phyloP scores from a whole-genome alignment of 2,329 filamentous ascomycete genomes.

The Neopestalotiopsis rosae region DNA sequence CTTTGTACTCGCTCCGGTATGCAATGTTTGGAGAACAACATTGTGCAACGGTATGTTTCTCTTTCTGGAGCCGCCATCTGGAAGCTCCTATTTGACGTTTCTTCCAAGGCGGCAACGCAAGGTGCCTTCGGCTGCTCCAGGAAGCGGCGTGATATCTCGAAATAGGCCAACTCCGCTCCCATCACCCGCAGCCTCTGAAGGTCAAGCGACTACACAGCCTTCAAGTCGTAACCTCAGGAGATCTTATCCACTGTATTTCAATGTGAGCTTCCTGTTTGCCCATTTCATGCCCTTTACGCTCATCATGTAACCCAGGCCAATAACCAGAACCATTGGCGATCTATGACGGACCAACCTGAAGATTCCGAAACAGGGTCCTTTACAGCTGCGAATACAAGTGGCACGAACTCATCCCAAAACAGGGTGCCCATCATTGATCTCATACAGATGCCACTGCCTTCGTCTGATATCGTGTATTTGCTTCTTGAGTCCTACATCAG shows the following conservation, averaged over 20 bases:
- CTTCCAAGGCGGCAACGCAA: neutral
- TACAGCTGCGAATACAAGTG: neutral
- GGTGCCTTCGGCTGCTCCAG: neutral
- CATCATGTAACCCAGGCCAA: neutral
- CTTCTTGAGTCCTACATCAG: neutral
- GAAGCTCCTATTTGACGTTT: neutral
- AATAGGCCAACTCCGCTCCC: neutral
- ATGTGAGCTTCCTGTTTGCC: neutral
- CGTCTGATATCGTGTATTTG: neutral
- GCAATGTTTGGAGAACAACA: neutral
- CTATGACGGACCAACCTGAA: neutral
- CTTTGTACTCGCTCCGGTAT: neutral
- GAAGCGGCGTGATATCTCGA: neutral
- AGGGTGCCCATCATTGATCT: neutral
- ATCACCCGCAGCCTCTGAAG: neutral
- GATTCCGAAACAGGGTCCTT: neutral
- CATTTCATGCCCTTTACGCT: neutral
- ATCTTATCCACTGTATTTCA: neutral
- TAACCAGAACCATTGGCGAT: neutral
- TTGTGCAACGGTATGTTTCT: neutral
- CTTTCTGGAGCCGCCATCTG: neutral
- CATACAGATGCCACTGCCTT: neutral
- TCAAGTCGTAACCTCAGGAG: neutral
- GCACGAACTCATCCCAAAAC: neutral
- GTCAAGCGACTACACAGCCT: neutral